A percentile compares a stretch with the other conserved stretches of the same genome.
Evolutionary conservation across 2,329 filamentous ascomycete species (phyloP).

Genomic region (Curvularia verruculosa): DNA sequence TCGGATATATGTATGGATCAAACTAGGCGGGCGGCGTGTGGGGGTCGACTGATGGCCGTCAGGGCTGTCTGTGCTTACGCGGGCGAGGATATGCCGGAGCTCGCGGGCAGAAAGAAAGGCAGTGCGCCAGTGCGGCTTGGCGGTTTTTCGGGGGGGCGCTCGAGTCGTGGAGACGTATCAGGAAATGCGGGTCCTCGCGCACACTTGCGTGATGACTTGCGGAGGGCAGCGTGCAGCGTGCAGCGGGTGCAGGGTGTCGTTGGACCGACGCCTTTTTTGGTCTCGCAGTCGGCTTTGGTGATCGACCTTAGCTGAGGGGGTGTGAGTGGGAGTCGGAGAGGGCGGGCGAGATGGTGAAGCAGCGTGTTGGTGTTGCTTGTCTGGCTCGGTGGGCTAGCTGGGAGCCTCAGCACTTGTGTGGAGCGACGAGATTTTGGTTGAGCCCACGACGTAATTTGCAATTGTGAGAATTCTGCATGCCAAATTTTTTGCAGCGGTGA

Average conservation of each 20-base stretch:
- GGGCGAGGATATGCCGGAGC: constrained; percentile 33
- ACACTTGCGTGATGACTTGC: constrained; percentile 24
- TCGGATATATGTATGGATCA: constrained; percentile 46
- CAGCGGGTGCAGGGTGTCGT: constrained; percentile 23
- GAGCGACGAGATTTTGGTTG: constrained; percentile 22
- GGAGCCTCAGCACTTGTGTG: constrained; percentile 19
- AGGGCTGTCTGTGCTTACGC: constrained; percentile 40
- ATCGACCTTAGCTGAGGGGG: no score
- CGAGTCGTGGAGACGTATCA: constrained; percentile 29
- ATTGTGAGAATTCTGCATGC: constrained; percentile 26
- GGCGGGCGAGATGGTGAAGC: constrained; percentile 11
- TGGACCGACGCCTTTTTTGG: constrained; percentile 11
- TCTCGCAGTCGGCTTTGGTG: constrained; percentile 10
- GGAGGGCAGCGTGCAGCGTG: constrained; percentile 26
- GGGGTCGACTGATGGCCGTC: constrained; percentile 36
- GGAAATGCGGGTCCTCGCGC: constrained; percentile 26
- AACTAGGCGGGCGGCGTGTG: constrained; percentile 36
- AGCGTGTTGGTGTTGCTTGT: no score
- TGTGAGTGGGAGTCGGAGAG: constrained; percentile 5
- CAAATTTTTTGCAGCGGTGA: constrained; percentile 33
- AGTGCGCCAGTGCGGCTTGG: constrained; percentile 29
- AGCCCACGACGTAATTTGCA: constrained; percentile 21
- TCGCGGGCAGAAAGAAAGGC: constrained; percentile 32
- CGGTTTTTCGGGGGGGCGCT: constrained; percentile 18
- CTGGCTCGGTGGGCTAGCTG: constrained; percentile 11